A percentile compares a stretch with the other conserved stretches of the same genome.
phyloP scores from a whole-genome alignment of 164 flowering plant genomes.

The Macadamia tetraphylla region DNA sequence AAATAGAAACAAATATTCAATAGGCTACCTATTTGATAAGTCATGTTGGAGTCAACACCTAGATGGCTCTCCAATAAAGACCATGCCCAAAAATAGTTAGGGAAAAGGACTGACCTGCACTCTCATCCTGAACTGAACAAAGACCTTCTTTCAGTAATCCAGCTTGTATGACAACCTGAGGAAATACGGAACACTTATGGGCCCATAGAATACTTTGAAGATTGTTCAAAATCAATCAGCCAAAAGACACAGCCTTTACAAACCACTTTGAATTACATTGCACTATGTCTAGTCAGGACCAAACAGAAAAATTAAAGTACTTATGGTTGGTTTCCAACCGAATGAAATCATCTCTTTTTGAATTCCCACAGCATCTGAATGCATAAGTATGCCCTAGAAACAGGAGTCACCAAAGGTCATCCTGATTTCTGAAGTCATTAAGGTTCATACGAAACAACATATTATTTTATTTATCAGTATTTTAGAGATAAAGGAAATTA shows the following conservation, averaged over 20 bases:
- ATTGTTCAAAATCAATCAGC: neutral
- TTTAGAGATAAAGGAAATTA: too few relatives aligned
- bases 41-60: neutral
- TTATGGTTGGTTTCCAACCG: neutral
- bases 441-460: too few relatives aligned
- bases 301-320: neutral
- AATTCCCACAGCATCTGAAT: neutral
- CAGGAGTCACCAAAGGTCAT: too few relatives aligned
- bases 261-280: neutral
- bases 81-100: neutral
- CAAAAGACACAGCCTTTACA: neutral
- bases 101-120: slow-evolving; percentile 58
- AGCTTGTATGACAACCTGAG: slow-evolving; percentile 66
- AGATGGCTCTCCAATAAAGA: neutral
- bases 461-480: too few relatives aligned
- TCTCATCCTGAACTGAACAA: slow-evolving; percentile 94
- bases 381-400: neutral
- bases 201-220: neutral
- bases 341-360: neutral
- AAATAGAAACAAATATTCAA: neutral
- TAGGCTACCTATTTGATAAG: neutral
- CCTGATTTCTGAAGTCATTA: too few relatives aligned
- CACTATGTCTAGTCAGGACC: neutral
- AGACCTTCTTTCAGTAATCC: slow-evolving; percentile 75
- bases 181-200: slow-evolving; percentile 12